phyloP scores from a whole-genome alignment of 441 rosid genomes.

The Macaranga tanarius region DNA sequence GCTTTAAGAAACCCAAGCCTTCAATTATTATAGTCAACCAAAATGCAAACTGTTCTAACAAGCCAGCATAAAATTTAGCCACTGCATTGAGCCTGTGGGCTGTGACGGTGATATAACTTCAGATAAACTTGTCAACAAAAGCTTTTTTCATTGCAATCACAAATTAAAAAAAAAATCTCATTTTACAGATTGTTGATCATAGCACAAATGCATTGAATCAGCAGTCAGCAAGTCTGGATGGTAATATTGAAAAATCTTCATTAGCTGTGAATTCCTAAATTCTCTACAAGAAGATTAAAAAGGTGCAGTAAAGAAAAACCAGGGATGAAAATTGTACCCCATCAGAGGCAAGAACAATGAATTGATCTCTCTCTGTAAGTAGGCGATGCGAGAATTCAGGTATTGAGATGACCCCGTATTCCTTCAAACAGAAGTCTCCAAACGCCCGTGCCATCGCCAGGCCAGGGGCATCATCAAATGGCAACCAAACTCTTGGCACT shows the following conservation, averaged over 20 bases:
- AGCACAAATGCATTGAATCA: neutral
- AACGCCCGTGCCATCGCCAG: constrained; percentile 99
- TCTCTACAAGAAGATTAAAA: neutral
- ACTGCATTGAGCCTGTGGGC: neutral
- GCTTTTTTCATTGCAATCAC: neutral
- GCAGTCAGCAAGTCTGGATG: neutral
- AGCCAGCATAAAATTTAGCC: neutral
- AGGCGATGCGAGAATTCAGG: constrained; percentile 85
- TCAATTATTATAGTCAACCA: neutral
- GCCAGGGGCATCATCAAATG: constrained; percentile 97
- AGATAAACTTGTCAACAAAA: too few relatives aligned
- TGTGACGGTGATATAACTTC: neutral
- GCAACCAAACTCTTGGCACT: constrained; percentile 96
- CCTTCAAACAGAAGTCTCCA: constrained; percentile 98
- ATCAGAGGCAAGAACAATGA: constrained; percentile 94
- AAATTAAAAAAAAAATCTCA: too few relatives aligned
- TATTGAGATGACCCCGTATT: constrained; percentile 91
- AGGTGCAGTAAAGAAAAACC: neutral
- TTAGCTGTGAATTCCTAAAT: neutral
- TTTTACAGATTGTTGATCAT: neutral
- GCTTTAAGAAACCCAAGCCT: neutral
- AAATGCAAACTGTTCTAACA: neutral
- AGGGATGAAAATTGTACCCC: constrained; percentile 56
- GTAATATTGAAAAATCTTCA: neutral
- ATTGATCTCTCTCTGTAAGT: constrained; percentile 85